Evolutionary conservation across 805 yeast species (phyloP).

Genomic region (Metschnikowia borealis): DNA sequence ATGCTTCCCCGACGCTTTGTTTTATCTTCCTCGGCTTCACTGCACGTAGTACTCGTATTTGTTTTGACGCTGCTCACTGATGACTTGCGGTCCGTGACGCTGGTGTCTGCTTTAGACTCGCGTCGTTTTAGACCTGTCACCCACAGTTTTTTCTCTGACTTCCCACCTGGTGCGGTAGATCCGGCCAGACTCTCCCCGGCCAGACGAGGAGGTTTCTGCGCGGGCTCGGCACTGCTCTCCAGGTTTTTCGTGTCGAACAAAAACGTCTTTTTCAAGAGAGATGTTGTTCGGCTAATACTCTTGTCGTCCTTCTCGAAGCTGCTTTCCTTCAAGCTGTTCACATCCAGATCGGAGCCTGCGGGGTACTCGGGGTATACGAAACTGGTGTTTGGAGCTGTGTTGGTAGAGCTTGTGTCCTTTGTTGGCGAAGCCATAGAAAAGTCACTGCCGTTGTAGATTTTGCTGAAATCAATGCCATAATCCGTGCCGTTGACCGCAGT

Average conservation of each 20-base stretch:
- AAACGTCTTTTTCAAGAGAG: conserved; percentile 31
- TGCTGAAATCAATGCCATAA: conserved; percentile 63
- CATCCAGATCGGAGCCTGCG: conserved; percentile 1
- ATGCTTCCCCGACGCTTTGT: conserved; percentile 26
- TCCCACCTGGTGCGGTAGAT: conserved; percentile 1
- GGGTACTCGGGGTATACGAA: conserved; percentile 1
- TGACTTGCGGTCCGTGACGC: conserved; percentile 17
- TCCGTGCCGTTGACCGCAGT: conserved; percentile 39
- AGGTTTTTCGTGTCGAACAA: conserved; percentile 21
- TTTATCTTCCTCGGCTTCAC: conserved; percentile 8
- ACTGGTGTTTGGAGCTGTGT: background rate
- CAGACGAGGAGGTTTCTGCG: conserved; percentile 5
- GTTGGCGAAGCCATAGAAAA: conserved; percentile 17
- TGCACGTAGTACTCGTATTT: conserved; percentile 7
- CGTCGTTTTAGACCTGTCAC: conserved; percentile 36
- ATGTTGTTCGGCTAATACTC: conserved; percentile 10
- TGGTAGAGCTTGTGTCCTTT: background rate
- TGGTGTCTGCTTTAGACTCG: conserved; percentile 21
- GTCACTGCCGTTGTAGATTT: conserved; percentile 59
- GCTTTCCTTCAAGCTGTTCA: background rate
- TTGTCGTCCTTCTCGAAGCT: conserved; percentile 3
- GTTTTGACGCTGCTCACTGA: conserved; percentile 20
- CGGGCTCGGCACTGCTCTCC: conserved; percentile 9
- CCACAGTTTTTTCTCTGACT: conserved; percentile 37
- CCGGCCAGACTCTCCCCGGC: background rate